Evolutionary conservation across 2,329 filamentous ascomycete genomes (phyloP), one percentile per base, ranked within the genome.

Genomic region (Pseudogymnoascus destructans): DNA sequence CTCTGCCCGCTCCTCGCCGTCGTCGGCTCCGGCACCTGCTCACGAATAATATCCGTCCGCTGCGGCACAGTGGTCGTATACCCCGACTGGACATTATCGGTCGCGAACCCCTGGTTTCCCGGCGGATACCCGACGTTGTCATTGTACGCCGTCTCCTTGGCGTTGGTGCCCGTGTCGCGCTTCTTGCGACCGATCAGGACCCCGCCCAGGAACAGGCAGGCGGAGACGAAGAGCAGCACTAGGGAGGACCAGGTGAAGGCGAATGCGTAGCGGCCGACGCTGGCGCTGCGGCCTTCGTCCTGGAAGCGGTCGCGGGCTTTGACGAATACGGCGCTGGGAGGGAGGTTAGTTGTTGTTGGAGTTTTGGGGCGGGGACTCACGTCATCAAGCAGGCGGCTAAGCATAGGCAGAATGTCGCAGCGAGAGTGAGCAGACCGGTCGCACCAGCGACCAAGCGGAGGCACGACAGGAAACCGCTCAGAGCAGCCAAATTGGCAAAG

Each of bases 161-260:
- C 30, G 49, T 32, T 32, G 25, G 4, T 10, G 30, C 49, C 25
- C 4, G 13, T 32, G 49, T 55, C 49, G 19, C 19, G 49, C 25
- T 55, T 30, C 49, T 55, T 55, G 49, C 49, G 49, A 25, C 70
- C 68, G 38, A 60, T 54, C 36, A 66, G 57, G 61, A 80, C 79
- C 57, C 82, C 82, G 30, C 83, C 58, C 70, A 79, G 86, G 74
- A 90, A 88, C 59, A 89, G 73, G 27, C 88, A 64, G 3, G 79
- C 80, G 13, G 85, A 79, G 63, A 91, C 70, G 63, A 89, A 73
- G 65, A 88, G 79, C 58, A 79, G 78, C 8, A 79, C 80, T 71
- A 83, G 82, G 1, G 86, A 79, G 13, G 78, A 83, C 88, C 88
- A 93, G 62, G 82, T 83, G 73, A 90, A 92, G 46, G 80, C 88